Evolutionary conservation across 2,329 filamentous ascomycete species (phyloP), one percentile per base, ranked within the genome.

Genomic region (Stagonosporopsis rhizophila): DNA sequence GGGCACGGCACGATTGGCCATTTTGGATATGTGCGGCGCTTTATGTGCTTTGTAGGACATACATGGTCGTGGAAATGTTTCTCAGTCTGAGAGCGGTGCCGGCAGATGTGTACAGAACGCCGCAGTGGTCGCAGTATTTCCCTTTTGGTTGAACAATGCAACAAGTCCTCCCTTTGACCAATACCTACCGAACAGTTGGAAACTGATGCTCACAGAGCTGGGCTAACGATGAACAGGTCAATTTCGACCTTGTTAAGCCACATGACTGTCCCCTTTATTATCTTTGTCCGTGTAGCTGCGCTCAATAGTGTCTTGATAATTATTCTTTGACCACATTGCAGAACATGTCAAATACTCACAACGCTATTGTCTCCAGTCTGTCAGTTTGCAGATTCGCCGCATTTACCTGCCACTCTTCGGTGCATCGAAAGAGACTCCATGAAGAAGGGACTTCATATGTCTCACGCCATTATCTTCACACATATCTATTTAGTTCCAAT

Each of bases 51-150:
- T 17, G 22, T 2, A 22, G 60, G 6, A 6, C 48, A 1, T 59
- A 56, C 34, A 53, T 66, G 41, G 47, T 58, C 2, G 57, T 56
- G 2, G 59, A 64, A 15, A 61, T 61, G 47, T 59, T 64, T 35
- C 34, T 46, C 3, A 45, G 49, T 32, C 20, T 66, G 15, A 46
- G 63, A 37, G 25, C 45, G 3, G 55, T 58, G 6, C 56, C 58
- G 6, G 41, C 39, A 9, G 56, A 49, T 6, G 56, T 64, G 1
- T 64, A 62, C 44, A 22, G 42, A 23, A 62, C 60, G 32, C 46
- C 53, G 4, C 37, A 59, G 22, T 63, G 62, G 57, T 52, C 60
- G 3, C 37, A 59, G 23, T 65, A 59, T 32, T 52, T 62, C 38
- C 59, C 59, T 44, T 50, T 60, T 46, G 52, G 57, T 15, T 65